These are phyloP conservation scores for Hirsutella minnesotensis DNA, from an alignment of 2,329 filamentous ascomycete species.

Conservation along the genomic window DNA sequence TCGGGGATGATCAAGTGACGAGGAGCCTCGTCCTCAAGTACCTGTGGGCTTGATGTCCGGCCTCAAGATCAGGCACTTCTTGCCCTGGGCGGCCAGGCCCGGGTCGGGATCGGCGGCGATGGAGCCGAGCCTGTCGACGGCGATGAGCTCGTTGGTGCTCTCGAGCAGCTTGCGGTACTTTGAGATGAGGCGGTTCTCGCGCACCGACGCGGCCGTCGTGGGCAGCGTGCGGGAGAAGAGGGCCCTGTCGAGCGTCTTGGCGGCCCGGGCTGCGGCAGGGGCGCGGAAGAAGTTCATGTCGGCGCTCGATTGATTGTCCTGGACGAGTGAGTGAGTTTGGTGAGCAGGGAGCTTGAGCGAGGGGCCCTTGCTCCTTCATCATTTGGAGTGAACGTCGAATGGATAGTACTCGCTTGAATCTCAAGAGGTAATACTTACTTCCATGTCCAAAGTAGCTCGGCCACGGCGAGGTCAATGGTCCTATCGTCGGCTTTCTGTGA, in stretches of 20 bases:
- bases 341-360: not conserved
- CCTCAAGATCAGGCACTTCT: conserved; percentile 49
- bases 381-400: too few species aligned
- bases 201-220: conserved; percentile 66
- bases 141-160: conserved; percentile 53
- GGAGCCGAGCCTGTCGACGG: conserved; percentile 48
- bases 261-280: conserved; percentile 62
- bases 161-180: conserved; percentile 56
- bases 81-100: conserved; percentile 37
- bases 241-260: conserved; percentile 68
- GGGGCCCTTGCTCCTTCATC: too few species aligned
- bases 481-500: too few species aligned
- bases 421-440: conserved; percentile 14
- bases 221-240: conserved; percentile 71
- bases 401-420: too few species aligned
- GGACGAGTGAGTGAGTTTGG: not conserved
- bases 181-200: conserved; percentile 63
- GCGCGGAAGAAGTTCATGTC: conserved; percentile 57
- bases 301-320: not conserved
- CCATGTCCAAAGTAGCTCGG: conserved; percentile 14
- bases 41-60: conserved; percentile 43
- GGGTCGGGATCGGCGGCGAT: conserved; percentile 52
- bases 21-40: too few species aligned
- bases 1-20: too few species aligned
- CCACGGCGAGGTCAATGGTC: not conserved